Evolutionary conservation across 75 land plant species (phyloP).

Genomic region (Picea glauca): DNA sequence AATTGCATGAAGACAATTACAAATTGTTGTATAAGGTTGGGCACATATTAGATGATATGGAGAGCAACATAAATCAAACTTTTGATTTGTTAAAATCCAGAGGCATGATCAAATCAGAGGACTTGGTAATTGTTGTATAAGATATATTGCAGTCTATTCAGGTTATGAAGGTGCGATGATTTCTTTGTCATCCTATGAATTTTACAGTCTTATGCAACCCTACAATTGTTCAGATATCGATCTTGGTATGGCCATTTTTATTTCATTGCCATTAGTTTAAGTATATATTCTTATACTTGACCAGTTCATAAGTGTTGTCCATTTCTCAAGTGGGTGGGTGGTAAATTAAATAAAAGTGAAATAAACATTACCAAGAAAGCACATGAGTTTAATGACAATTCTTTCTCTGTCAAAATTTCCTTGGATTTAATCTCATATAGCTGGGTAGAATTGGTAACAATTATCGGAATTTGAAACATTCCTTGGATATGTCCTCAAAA

Average conservation of each 20-base stretch:
- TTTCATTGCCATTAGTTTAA: too few species aligned
- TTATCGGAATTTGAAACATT: not conserved
- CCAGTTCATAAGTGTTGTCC: too few species aligned
- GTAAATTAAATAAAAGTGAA: too few species aligned
- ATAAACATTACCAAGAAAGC: too few species aligned
- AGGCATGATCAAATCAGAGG: slow-evolving; percentile 52
- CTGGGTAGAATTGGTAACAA: not conserved
- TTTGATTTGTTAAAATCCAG: slow-evolving; percentile 48
- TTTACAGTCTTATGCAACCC: too few species aligned
- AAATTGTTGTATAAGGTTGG: not conserved
- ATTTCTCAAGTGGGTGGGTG: too few species aligned
- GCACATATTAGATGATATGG: slow-evolving; percentile 55
- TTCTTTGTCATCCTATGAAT: too few species aligned
- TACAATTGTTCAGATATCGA: too few species aligned
- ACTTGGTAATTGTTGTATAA: slow-evolving; percentile 60
- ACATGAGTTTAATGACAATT: too few species aligned
- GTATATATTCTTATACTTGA: too few species aligned
- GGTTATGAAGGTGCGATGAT: slow-evolving; percentile 27
- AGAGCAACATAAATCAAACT: slow-evolving; percentile 42
- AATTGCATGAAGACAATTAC: not conserved
- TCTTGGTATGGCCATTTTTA: too few species aligned
- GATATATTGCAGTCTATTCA: slow-evolving; percentile 61
- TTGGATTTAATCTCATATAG: not conserved
- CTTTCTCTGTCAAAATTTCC: too few species aligned
- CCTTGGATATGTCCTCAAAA: not conserved